Evolutionary conservation across 2,329 filamentous ascomycete species (phyloP).

Genomic region (Phaeophleospora eucalypticola): DNA sequence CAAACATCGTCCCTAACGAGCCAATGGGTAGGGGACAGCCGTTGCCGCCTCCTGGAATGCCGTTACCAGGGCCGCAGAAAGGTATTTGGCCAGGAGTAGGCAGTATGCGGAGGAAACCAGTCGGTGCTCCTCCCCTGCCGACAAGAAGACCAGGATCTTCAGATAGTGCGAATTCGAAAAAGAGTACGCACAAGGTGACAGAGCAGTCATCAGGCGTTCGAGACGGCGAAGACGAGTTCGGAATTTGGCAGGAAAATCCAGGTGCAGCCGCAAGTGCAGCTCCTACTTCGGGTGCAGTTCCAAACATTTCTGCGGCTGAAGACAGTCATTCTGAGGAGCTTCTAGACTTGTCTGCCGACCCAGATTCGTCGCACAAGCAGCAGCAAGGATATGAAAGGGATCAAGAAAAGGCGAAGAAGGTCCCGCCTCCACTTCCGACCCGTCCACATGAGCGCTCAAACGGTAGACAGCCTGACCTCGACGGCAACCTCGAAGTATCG

Average conservation of each 20-base stretch:
- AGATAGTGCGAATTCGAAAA: background rate
- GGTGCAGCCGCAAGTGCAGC: background rate
- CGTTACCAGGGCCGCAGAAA: constrained; percentile 55
- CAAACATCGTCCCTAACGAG: constrained; percentile 32
- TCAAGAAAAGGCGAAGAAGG: background rate
- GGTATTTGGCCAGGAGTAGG: constrained; percentile 14
- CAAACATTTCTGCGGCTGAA: background rate
- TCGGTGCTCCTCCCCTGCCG: constrained; percentile 7
- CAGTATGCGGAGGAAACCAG: constrained; percentile 16
- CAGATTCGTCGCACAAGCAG: background rate
- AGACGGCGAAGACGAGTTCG: constrained; percentile 16
- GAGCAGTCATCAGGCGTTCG: background rate
- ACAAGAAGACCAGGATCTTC: background rate
- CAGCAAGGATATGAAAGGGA: too few species aligned
- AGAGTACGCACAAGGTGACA: background rate
- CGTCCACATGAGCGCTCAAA: constrained; percentile 1
- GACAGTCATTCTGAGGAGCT: background rate
- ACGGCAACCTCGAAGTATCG: background rate
- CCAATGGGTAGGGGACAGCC: constrained; percentile 82
- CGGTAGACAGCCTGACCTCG: background rate
- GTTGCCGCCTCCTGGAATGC: constrained; percentile 73
- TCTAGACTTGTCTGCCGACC: background rate
- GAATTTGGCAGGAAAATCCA: constrained; percentile 19
- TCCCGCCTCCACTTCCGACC: constrained; percentile 13
- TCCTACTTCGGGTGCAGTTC: background rate